Percentiles rank a stretch among this genome's conserved stretches.
These are phyloP conservation scores for Trypanosoma congolense DNA, from an alignment of 208 protist species.

Conservation along the genomic window DNA sequence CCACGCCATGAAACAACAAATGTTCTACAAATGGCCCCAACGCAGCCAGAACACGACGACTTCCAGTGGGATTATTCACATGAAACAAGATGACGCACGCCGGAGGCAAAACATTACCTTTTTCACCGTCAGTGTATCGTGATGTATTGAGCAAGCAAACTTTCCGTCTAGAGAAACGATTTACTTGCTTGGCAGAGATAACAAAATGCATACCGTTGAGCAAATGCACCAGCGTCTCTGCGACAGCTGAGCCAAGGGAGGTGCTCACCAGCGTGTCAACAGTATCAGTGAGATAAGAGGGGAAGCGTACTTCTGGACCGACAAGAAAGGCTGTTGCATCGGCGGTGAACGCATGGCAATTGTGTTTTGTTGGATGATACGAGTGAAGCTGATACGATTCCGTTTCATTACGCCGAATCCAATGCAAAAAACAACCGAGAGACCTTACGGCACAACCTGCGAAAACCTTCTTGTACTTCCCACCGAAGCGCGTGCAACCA, in stretches of 20 bases:
- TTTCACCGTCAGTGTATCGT: slow-evolving; percentile 29
- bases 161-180: slow-evolving; percentile 37
- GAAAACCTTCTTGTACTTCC: slow-evolving; percentile 39
- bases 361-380: slow-evolving; percentile 87
- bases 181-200: slow-evolving; percentile 24
- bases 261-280: slow-evolving; percentile 39
- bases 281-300: slow-evolving; percentile 45
- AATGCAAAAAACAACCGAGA: slow-evolving; percentile 49
- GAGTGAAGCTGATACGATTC: slow-evolving; percentile 44
- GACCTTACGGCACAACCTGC: slow-evolving; percentile 49
- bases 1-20: slow-evolving; percentile 25
- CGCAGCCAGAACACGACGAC: slow-evolving; percentile 18
- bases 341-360: slow-evolving; percentile 91
- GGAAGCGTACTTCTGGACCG: slow-evolving; percentile 19
- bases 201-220: slow-evolving; percentile 45
- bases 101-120: slow-evolving; percentile 39
- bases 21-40: slow-evolving; percentile 41
- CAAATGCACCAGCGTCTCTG: slow-evolving; percentile 35
- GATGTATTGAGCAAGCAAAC: slow-evolving; percentile 32
- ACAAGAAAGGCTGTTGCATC: slow-evolving; percentile 65
- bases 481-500: slow-evolving; percentile 82
- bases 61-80: slow-evolving; percentile 18
- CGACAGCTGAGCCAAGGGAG: slow-evolving; percentile 31
- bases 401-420: slow-evolving; percentile 30
- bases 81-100: slow-evolving; percentile 55